Evolutionary conservation across 140 eudicot species (phyloP).

Genomic region (Cichorium intybus): DNA sequence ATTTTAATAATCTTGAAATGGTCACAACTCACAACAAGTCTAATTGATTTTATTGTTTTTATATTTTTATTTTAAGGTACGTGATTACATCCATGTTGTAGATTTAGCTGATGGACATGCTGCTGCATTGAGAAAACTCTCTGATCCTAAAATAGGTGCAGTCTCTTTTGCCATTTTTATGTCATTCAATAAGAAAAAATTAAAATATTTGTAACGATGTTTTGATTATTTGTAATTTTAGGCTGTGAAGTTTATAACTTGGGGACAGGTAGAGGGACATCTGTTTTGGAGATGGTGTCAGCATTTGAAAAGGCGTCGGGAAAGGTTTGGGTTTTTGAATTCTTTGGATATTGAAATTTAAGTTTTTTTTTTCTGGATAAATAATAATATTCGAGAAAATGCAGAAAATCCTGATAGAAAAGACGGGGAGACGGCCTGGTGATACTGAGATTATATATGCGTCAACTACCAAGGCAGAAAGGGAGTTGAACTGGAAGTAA

Average conservation of each 20-base stretch:
- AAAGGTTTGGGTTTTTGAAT: conserved; percentile 26
- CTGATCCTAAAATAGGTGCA: conserved; percentile 52
- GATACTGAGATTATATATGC: conserved; percentile 79
- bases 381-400: not conserved
- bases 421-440: conserved; percentile 64
- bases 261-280: conserved; percentile 96
- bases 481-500: conserved; percentile 91
- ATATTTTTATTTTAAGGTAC: conserved; percentile 23
- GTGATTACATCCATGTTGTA: conserved; percentile 63
- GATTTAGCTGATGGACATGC: conserved; percentile 67
- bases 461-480: conserved; percentile 70
- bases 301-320: conserved; percentile 90
- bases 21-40: not conserved
- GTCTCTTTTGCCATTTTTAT: conserved; percentile 6
- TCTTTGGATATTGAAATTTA: not conserved
- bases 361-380: too few relatives aligned
- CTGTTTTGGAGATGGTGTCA: conserved; percentile 88
- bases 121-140: conserved; percentile 48
- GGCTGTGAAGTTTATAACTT: conserved; percentile 92
- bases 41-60: not conserved
- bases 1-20: not conserved
- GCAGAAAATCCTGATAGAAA: conserved; percentile 69
- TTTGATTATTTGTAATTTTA: conserved; percentile 1
- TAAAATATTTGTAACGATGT: not conserved
- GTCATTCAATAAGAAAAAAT: not conserved